A percentile compares a stretch with the other conserved stretches of the same genome.
Conservation (phyloP, 441 rosid genomes). For the Adansonia madagascariensis region DNA sequence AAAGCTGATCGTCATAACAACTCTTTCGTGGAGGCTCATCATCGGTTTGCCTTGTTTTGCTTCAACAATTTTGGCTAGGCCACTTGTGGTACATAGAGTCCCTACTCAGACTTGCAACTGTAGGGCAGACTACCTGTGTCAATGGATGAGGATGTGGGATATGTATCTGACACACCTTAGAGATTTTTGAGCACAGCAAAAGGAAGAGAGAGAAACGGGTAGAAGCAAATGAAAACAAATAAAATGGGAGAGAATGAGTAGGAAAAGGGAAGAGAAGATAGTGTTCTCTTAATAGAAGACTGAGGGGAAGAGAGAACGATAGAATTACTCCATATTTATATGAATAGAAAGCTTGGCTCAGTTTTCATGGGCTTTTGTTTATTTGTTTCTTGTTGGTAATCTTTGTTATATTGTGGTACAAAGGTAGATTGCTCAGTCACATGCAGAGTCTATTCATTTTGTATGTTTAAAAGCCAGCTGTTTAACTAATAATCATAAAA, state of each 20-base stretch:
- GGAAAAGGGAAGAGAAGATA: not conserved
- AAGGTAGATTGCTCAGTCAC: not conserved
- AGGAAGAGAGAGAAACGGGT: not conserved
- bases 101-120: not conserved
- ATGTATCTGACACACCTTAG: not conserved
- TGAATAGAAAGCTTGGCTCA: not conserved
- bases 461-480: not conserved
- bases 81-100: not conserved
- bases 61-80: not conserved
- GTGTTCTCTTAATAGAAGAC: not conserved
- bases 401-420: not conserved
- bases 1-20: not conserved
- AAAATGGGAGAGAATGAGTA: not conserved
- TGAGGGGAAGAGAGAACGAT: not conserved
- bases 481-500: not conserved
- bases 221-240: not conserved
- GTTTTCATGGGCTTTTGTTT: not conserved
- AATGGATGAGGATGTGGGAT: not conserved
- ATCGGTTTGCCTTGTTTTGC: not conserved
- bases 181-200: not conserved
- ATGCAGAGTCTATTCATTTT: not conserved
- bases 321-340: not conserved
- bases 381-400: not conserved
- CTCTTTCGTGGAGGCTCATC: not conserved
- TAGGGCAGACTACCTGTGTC: not conserved